These are phyloP conservation scores for Panellus pusillus DNA, from an alignment of 768 basidiomycete genomes.

Conservation along the genomic window DNA sequence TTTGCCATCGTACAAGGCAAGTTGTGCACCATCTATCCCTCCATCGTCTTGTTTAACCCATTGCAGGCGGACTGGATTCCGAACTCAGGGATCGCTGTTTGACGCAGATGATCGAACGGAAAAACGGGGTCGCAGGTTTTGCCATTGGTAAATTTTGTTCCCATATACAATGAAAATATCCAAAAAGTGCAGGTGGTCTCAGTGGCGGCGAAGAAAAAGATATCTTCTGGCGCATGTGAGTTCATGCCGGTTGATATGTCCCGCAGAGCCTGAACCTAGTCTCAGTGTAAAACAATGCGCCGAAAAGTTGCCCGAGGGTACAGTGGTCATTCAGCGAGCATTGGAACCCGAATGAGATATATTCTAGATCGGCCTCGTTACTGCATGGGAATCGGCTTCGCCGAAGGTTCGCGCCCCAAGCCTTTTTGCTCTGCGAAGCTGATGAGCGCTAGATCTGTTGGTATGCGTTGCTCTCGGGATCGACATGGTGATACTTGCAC, in stretches of 20 bases:
- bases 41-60: too few species aligned
- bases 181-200: slow-evolving; percentile 44
- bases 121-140: slow-evolving; percentile 79
- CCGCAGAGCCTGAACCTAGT: not conserved
- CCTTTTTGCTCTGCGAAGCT: not conserved
- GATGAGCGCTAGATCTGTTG: slow-evolving; percentile 60
- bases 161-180: not conserved
- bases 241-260: not conserved
- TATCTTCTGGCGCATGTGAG: slow-evolving; percentile 83
- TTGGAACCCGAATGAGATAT: too few species aligned
- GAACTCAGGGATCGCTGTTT: slow-evolving; percentile 73
- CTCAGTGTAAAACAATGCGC: slow-evolving; percentile 80
- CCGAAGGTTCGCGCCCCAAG: slow-evolving; percentile 63
- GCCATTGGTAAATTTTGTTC: slow-evolving; percentile 60
- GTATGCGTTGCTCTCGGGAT: slow-evolving; percentile 91
- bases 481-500: slow-evolving; percentile 65
- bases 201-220: slow-evolving; percentile 94
- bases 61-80: slow-evolving; percentile 57
- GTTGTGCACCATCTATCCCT: slow-evolving; percentile 34
- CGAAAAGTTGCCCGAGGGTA: slow-evolving; percentile 60
- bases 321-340: too few species aligned
- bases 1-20: slow-evolving; percentile 96
- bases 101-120: slow-evolving; percentile 78
- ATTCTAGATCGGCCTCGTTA: slow-evolving; percentile 74
- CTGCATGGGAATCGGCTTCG: slow-evolving; percentile 91